These are phyloP conservation scores for Hypoxylon rubiginosum DNA, from an alignment of 2,329 filamentous ascomycete species.

Conservation along the genomic window DNA sequence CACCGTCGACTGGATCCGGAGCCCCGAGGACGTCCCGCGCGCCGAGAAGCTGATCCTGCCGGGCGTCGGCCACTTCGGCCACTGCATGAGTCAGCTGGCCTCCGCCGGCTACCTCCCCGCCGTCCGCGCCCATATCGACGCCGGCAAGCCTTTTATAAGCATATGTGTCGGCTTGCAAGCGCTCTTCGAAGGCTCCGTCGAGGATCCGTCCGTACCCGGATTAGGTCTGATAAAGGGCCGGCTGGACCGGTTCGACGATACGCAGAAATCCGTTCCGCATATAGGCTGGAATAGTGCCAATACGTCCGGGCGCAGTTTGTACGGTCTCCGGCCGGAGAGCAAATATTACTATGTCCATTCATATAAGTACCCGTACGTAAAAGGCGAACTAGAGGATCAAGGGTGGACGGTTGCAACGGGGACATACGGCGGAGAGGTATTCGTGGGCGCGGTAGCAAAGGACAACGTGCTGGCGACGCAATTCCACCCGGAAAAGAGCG, in stretches of 20 bases:
- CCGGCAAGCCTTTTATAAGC: constrained; percentile 97
- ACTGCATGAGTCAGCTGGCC: constrained; percentile 89
- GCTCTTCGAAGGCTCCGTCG: constrained; percentile 86
- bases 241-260: constrained; percentile 82
- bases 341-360: constrained; percentile 99
- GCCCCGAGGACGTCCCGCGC: constrained; percentile 84
- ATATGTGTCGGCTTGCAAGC: constrained; percentile 97
- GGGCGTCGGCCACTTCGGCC: constrained; percentile 96
- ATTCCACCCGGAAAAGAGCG: constrained; percentile 98
- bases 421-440: constrained; percentile 87
- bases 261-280: constrained; percentile 91
- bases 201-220: constrained; percentile 79
- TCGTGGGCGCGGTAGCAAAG: constrained; percentile 89
- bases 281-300: constrained; percentile 98
- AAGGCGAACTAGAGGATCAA: constrained; percentile 79
- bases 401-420: constrained; percentile 96
- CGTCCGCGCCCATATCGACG: constrained; percentile 83
- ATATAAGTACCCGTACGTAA: constrained; percentile 83
- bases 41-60: constrained; percentile 97
- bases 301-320: constrained; percentile 71
- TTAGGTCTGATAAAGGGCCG: constrained; percentile 79
- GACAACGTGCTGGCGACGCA: constrained; percentile 92
- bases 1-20: constrained; percentile 90
- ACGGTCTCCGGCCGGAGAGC: constrained; percentile 81
- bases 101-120: constrained; percentile 87